phyloP scores from a whole-genome alignment of 2,329 filamentous ascomycete genomes.

The Hymenoscyphus fraxineus region DNA sequence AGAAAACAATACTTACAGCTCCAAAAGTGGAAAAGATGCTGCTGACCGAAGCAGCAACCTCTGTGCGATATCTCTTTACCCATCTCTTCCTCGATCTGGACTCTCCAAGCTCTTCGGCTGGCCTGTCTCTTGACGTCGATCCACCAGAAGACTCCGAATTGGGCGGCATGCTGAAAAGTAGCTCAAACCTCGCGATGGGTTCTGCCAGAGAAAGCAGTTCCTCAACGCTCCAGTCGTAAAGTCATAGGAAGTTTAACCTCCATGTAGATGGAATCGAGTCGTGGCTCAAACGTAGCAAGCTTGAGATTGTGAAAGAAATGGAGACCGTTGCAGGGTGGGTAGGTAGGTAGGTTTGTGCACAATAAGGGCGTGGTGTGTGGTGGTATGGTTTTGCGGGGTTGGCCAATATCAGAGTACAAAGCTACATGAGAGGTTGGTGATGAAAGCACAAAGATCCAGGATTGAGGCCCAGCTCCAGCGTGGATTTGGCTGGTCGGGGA shows the following conservation, averaged over 20 bases:
- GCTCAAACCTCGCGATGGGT: constrained; percentile 11
- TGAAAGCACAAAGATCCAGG: constrained; percentile 8
- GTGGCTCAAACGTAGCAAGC: not conserved
- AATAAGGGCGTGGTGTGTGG: too few relatives aligned
- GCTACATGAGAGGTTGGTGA: constrained; percentile 12
- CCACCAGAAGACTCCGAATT: constrained; percentile 7
- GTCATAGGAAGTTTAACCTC: constrained; percentile 15
- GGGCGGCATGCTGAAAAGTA: constrained; percentile 9
- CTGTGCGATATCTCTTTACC: constrained; percentile 74
- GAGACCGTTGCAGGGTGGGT: constrained; percentile 8
- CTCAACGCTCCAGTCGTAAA: constrained; percentile 18
- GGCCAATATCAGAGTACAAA: constrained; percentile 7
- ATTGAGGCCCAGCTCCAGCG: not conserved
- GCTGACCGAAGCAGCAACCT: constrained; percentile 73
- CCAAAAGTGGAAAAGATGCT: constrained; percentile 74
- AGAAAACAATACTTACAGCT: constrained; percentile 46
- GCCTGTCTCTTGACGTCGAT: constrained; percentile 1
- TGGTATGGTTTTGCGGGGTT: constrained; percentile 6
- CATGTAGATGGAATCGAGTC: constrained; percentile 13
- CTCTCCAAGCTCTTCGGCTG: constrained; percentile 14
- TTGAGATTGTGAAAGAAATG: not conserved
- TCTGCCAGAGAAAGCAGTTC: constrained; percentile 17
- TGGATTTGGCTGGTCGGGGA: not conserved
- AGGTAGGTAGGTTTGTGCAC: not conserved
- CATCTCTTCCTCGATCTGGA: constrained; percentile 44